Conservation (phyloP, 345 rosid genomes). For the Bruguiera sexangula region DNA sequence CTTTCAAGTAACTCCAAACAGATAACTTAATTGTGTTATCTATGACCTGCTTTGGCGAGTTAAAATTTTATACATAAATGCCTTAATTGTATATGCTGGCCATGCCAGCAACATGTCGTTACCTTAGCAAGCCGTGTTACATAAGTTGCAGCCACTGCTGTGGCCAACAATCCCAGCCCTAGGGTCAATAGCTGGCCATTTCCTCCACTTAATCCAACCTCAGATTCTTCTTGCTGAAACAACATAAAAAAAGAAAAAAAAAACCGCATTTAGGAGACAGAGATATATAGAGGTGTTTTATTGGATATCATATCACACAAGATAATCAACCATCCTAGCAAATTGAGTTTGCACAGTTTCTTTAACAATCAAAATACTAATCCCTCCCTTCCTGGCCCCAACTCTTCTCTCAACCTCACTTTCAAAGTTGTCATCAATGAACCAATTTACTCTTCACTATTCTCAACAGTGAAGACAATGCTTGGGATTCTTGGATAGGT, state of each 20-base stretch:
- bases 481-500: neutral
- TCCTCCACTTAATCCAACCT: conserved; percentile 62
- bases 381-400: too few species aligned
- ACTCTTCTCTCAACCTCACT: neutral
- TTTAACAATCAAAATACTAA: too few species aligned
- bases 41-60: neutral
- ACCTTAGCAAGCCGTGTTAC: conserved; percentile 93
- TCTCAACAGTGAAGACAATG: neutral
- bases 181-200: conserved; percentile 72
- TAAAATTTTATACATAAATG: neutral
- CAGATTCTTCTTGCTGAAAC: conserved; percentile 88
- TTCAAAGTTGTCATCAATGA: neutral
- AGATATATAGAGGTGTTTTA: too few species aligned
- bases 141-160: conserved; percentile 84
- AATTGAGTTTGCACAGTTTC: too few species aligned
- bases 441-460: neutral
- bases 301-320: too few species aligned
- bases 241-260: neutral
- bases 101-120: neutral
- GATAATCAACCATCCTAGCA: too few species aligned
- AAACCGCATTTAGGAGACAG: neutral
- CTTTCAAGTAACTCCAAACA: too few species aligned
- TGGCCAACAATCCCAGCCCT: conserved; percentile 75
- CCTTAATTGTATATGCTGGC: neutral
- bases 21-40: neutral